Evolutionary conservation across 805 yeast species (phyloP), one percentile per base, ranked within the genome.

Genomic region (Kodamaea neixiangensis): DNA sequence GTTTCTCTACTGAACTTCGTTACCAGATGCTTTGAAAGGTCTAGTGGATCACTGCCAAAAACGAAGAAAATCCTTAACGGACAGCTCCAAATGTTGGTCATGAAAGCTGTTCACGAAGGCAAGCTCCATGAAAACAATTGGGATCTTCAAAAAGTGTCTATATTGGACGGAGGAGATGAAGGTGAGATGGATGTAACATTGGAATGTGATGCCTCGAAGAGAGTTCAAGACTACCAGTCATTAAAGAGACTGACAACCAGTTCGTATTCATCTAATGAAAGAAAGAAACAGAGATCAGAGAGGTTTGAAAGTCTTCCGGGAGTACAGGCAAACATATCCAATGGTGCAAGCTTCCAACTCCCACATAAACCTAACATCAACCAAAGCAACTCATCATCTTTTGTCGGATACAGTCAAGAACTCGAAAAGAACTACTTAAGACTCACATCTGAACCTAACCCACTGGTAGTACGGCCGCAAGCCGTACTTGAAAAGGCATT

Each of bases 401-500:
- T 81, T 9, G 57, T 86, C 9, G 99, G 99, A 0, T 76, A 80
- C 1, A 78, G 87, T 60, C 76, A 76, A 47, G 73, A 63, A 1
- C 64, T 93, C 19, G 97, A 91, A 58, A 94, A 93, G 66, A 73
- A 81, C 41, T 93, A 91, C 63, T 70, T 90, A 19, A 77, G 98
- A 53, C 71, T 94, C 53, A 94, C 99, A 0, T 88, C 97, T 1
- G 97, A 86, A 47, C 97, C 98, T 0, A 88, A 89, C 55, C 97
- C 97, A 0, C 79, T 81, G 2, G 70, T 77, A 21, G 97, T 93
- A 1, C 76, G 99, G 44, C 97, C 98, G 0, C 71, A 81, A 41
- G 64, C 61, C 1, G 73, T 90, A 1, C 68, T 93, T 50, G 75
- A 78, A 53, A 76, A 79, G 58, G 78, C 96, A 2, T 69, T 86